Conservation (phyloP, 192 early-diverging fungal species). For the Podila epicladia region DNA sequence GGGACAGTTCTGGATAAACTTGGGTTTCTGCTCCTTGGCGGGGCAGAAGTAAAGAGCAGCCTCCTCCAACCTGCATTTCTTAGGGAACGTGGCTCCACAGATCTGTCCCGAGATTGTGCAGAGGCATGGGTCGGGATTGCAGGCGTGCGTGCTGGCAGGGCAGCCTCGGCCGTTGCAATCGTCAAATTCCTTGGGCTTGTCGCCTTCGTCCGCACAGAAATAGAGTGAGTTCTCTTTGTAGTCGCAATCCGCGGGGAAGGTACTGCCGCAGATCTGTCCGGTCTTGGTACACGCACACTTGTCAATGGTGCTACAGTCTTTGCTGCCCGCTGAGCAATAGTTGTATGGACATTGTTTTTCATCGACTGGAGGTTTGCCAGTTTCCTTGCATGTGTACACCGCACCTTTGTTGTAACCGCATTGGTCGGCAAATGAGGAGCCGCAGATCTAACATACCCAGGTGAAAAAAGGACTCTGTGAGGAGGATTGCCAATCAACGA, state of each 20-base stretch:
- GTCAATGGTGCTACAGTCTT: conserved; percentile 4
- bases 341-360: background rate
- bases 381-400: conserved; percentile 4
- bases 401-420: background rate
- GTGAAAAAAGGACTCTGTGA: too few relatives aligned
- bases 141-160: background rate
- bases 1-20: conserved; percentile 3
- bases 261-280: conserved; percentile 10
- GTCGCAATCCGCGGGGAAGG: background rate
- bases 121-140: conserved; percentile 3
- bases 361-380: background rate
- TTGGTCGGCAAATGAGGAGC: background rate
- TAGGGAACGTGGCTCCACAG: background rate
- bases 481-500: too few relatives aligned
- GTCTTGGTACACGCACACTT: background rate
- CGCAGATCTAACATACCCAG: background rate
- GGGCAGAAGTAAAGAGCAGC: background rate
- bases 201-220: conserved; percentile 10
- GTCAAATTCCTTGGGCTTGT: background rate
- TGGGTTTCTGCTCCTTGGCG: background rate
- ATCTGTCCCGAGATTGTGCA: background rate
- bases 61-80: background rate
- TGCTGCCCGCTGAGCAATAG: background rate
- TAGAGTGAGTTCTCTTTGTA: background rate
- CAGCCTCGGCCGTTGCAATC: background rate